phyloP scores from a whole-genome alignment of 2,329 filamentous ascomycete genomes.

The Didymella glomerata region DNA sequence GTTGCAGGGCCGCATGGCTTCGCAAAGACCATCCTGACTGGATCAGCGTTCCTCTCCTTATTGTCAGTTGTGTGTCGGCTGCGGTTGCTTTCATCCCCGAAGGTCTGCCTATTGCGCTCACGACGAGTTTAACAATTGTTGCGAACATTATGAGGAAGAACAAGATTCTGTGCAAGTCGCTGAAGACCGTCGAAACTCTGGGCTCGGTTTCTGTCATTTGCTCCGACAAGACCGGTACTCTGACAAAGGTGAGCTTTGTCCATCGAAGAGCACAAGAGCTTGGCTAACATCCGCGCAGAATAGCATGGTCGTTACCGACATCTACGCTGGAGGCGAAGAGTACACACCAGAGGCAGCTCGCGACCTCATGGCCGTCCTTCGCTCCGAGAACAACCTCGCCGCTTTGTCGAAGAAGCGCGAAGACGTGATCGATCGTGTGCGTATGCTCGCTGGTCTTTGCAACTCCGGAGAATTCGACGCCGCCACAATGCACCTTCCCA shows the following conservation, averaged over 20 bases:
- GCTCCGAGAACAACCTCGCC: slow-evolving; percentile 50
- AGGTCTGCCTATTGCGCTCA: slow-evolving; percentile 49
- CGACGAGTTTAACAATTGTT: slow-evolving; percentile 74
- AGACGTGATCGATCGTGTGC: slow-evolving; percentile 61
- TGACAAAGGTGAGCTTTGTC: slow-evolving; percentile 59
- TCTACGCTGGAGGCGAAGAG: slow-evolving; percentile 64
- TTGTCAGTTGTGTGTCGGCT: slow-evolving; percentile 72
- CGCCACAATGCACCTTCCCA: slow-evolving; percentile 65
- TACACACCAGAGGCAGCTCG: slow-evolving; percentile 62
- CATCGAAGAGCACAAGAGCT: too few relatives aligned
- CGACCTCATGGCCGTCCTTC: slow-evolving; percentile 43
- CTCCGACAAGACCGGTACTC: slow-evolving; percentile 78
- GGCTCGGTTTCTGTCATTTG: slow-evolving; percentile 77
- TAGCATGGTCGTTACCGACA: slow-evolving; percentile 77
- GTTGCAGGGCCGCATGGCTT: slow-evolving; percentile 71
- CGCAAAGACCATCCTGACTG: slow-evolving; percentile 70
- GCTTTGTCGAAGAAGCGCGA: slow-evolving; percentile 35
- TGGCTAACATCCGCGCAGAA: slow-evolving; percentile 58
- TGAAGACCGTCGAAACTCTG: slow-evolving; percentile 80
- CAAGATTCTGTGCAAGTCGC: slow-evolving; percentile 79
- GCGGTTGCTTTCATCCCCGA: slow-evolving; percentile 77
- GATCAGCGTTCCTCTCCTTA: slow-evolving; percentile 76
- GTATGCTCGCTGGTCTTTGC: slow-evolving; percentile 70
- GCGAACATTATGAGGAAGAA: slow-evolving; percentile 80
- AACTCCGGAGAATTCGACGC: slow-evolving; percentile 80